Conservation (phyloP, 805 yeast genomes). For the Lachancea nothofagi region DNA sequence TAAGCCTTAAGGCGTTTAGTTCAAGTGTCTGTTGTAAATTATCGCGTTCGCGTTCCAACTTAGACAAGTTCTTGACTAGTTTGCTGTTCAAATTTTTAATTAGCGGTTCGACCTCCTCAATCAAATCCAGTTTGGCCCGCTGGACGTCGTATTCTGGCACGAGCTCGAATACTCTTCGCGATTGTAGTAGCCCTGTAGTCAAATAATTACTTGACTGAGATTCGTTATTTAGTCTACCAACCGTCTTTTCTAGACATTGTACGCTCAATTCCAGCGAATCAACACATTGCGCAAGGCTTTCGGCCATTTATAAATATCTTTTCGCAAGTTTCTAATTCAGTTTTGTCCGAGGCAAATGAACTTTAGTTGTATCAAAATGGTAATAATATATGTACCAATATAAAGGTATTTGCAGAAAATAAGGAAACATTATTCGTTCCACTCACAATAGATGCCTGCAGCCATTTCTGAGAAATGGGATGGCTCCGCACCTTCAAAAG, state of each 20-base stretch:
- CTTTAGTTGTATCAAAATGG: background rate
- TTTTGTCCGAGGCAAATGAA: too few relatives aligned
- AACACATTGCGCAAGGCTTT: conserved; percentile 21
- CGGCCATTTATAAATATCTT: conserved; percentile 18
- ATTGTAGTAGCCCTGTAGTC: conserved; percentile 23
- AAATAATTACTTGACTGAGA: conserved; percentile 21
- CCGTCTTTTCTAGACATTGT: conserved; percentile 19
- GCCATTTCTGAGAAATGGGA: background rate
- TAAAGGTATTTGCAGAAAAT: too few relatives aligned
- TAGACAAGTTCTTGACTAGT: conserved; percentile 22
- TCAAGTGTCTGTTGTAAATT: conserved; percentile 28
- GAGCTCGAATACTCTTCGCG: conserved; percentile 26
- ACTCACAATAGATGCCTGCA: background rate
- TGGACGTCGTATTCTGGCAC: conserved; percentile 33
- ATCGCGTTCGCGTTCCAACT: conserved; percentile 26
- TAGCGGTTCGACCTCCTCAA: conserved; percentile 31
- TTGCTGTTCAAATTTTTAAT: conserved; percentile 25
- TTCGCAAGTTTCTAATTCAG: too few relatives aligned
- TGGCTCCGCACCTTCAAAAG: background rate
- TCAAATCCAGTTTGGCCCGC: conserved; percentile 29
- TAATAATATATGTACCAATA: too few relatives aligned
- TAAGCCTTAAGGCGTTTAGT: conserved; percentile 24
- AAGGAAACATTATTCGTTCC: too few relatives aligned
- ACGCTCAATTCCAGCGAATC: conserved; percentile 21
- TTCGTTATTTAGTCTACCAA: conserved; percentile 16